phyloP scores from a whole-genome alignment of 2,329 filamentous ascomycete genomes.

The Cladosporium sp. region DNA sequence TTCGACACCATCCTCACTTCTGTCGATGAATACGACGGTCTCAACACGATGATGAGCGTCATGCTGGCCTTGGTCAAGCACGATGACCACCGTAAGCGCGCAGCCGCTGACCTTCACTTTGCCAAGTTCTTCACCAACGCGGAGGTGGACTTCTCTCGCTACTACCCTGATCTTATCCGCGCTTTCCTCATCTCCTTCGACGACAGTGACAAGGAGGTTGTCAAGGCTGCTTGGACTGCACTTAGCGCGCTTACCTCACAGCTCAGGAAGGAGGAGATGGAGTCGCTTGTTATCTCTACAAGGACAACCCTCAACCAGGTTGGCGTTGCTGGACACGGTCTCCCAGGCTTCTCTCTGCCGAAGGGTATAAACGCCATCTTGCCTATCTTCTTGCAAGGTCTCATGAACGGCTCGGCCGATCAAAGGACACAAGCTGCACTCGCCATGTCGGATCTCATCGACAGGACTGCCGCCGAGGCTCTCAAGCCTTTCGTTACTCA shows the following conservation, averaged over 20 bases:
- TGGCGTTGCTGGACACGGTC: constrained; percentile 78
- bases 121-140: constrained; percentile 81
- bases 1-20: constrained; percentile 90
- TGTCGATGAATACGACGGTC: constrained; percentile 92
- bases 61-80: constrained; percentile 86
- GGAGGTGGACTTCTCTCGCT: constrained; percentile 87
- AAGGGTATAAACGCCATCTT: constrained; percentile 97
- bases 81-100: constrained; percentile 83
- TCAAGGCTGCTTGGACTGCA: constrained; percentile 86
- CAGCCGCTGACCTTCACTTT: constrained; percentile 74
- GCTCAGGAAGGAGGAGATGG: constrained; percentile 97
- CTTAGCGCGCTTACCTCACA: constrained; percentile 84
- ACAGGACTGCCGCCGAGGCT: constrained; percentile 82
- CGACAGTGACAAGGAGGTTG: constrained; percentile 77
- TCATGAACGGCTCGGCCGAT: constrained; percentile 93
- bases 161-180: constrained; percentile 93
- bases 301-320: constrained; percentile 83
- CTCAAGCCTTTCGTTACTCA: constrained; percentile 95
- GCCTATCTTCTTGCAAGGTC: constrained; percentile 94
- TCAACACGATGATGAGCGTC: constrained; percentile 94
- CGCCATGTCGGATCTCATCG: constrained; percentile 92
- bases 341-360: constrained; percentile 84
- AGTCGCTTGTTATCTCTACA: constrained; percentile 82
- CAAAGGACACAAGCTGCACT: constrained; percentile 90
- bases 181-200: constrained; percentile 89